Evolutionary conservation across 129 eudicot genomes (phyloP).

Genomic region (Smallanthus sonchifolius): DNA sequence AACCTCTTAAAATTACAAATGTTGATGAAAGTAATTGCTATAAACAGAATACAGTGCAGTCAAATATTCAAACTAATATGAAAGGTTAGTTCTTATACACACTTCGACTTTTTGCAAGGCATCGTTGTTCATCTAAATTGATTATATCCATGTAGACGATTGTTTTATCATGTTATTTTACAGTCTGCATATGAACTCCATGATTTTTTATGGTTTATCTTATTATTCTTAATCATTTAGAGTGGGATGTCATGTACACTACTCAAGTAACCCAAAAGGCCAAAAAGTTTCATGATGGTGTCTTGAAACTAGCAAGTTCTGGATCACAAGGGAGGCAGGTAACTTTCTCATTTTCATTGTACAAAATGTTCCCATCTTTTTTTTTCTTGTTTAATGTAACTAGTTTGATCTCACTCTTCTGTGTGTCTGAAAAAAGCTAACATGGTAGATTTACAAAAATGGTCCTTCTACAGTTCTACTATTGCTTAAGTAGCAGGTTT

Average conservation of each 20-base stretch:
- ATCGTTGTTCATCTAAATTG: background rate
- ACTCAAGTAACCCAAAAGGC: conserved; percentile 47
- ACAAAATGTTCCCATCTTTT: conserved; percentile 4
- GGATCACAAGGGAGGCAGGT: conserved; percentile 57
- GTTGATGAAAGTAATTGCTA: conserved; percentile 19
- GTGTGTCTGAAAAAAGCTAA: conserved; percentile 2
- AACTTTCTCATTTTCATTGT: conserved; percentile 4
- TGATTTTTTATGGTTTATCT: background rate
- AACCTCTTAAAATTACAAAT: conserved; percentile 17
- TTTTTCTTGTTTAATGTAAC: background rate
- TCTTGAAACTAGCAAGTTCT: conserved; percentile 41
- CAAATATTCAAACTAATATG: conserved; percentile 15
- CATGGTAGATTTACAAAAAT: background rate
- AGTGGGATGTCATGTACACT: conserved; percentile 61
- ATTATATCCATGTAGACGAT: background rate
- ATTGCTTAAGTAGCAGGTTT: background rate
- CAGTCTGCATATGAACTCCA: background rate
- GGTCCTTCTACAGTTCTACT: background rate
- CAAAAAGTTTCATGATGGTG: conserved; percentile 48
- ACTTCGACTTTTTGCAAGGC: conserved; percentile 12
- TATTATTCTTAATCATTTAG: conserved; percentile 19
- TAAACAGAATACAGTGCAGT: conserved; percentile 19
- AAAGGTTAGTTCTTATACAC: conserved; percentile 1
- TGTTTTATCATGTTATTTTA: background rate
- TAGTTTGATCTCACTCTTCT: background rate